Percentiles rank a stretch among this genome's conserved stretches.
Conservation (phyloP, 23 red algal genomes). For the Gracilariopsis chorda region DNA sequence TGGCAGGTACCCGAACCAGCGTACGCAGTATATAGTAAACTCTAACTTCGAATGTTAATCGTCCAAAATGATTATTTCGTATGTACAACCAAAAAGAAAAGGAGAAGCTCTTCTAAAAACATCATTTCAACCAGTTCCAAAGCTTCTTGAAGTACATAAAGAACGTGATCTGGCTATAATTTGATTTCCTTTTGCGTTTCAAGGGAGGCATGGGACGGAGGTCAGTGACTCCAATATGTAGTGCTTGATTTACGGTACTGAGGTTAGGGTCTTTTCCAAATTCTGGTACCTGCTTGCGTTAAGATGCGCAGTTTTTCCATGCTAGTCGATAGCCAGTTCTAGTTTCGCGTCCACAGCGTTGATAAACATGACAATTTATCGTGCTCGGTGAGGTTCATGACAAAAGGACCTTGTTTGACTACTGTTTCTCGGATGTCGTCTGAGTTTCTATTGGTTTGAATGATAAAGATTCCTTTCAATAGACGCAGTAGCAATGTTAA, state of each 20-base stretch:
- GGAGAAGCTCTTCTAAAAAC: neutral
- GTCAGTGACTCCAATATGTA: neutral
- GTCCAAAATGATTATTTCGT: neutral
- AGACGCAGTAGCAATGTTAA: neutral
- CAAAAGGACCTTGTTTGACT: constrained; percentile 20
- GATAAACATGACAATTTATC: neutral
- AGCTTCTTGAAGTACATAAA: neutral
- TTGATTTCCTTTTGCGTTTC: neutral
- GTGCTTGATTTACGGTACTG: neutral
- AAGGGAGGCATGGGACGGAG: constrained; percentile 19
- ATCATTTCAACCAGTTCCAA: neutral
- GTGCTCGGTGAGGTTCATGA: neutral
- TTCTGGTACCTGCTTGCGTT: neutral
- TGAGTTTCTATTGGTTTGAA: neutral
- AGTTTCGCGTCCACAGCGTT: neutral
- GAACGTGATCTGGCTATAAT: neutral
- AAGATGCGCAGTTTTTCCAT: constrained; percentile 10
- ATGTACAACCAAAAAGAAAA: neutral
- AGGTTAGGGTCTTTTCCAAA: neutral
- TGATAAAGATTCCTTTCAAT: neutral
- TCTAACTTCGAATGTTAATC: neutral
- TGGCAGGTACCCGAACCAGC: too few species aligned
- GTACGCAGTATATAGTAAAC: too few species aligned
- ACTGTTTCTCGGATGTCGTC: neutral
- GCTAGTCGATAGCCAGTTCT: neutral